These are phyloP conservation scores for Akanthomyces dipterigenus DNA, from an alignment of 2,329 filamentous ascomycete species.

Conservation along the genomic window DNA sequence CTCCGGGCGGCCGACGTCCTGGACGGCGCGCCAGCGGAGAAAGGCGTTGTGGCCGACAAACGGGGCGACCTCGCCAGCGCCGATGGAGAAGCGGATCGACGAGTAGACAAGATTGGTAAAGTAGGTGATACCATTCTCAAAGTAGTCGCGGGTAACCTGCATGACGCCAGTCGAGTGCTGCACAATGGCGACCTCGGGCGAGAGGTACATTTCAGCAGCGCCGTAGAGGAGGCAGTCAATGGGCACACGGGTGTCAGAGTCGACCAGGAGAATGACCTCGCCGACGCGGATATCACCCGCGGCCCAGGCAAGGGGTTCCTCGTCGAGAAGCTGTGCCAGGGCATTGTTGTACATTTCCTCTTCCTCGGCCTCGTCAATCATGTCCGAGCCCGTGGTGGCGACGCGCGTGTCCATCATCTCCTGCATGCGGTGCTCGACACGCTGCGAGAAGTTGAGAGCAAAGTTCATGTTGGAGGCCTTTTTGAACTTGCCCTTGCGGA, in stretches of 20 bases:
- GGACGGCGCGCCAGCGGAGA: conserved; percentile 53
- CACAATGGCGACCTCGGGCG: conserved; percentile 63
- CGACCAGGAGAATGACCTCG: conserved; percentile 59
- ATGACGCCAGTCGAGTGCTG: conserved; percentile 71
- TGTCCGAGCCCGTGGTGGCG: conserved; percentile 14
- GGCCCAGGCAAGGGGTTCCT: conserved; percentile 43
- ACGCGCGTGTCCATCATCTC: conserved; percentile 19
- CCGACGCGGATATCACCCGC: conserved; percentile 55
- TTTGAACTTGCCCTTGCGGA: conserved; percentile 60
- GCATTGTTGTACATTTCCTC: conserved; percentile 42
- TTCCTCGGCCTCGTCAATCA: conserved; percentile 25
- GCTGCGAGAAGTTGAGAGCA: conserved; percentile 53
- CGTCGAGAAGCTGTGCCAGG: conserved; percentile 43
- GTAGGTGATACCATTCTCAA: conserved; percentile 68
- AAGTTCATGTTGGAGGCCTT: conserved; percentile 75
- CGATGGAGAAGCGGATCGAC: conserved; percentile 63
- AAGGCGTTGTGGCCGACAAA: conserved; percentile 77
- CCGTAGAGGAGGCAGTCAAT: conserved; percentile 61
- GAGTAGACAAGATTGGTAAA: conserved; percentile 75
- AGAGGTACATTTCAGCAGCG: conserved; percentile 65
- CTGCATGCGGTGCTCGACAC: conserved; percentile 54
- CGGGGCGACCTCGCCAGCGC: conserved; percentile 64
- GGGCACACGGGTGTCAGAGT: conserved; percentile 64
- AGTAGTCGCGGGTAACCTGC: conserved; percentile 66
- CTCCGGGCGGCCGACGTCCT: conserved; percentile 34